These are phyloP conservation scores for Pyracantha coccinea DNA, from an alignment of 331 rosid species.

Conservation along the genomic window DNA sequence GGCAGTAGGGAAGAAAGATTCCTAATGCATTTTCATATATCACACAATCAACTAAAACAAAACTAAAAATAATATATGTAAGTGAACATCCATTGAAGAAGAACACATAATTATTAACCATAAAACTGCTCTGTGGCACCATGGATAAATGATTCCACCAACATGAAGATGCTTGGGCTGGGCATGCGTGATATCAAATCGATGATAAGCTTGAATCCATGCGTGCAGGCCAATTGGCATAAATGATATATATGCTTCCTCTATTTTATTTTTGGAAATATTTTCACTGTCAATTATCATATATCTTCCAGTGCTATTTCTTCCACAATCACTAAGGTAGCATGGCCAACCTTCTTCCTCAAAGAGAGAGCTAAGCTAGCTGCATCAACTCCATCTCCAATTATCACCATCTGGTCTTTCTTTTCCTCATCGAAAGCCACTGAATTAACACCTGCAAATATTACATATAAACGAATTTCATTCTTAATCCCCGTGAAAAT, in stretches of 20 bases:
- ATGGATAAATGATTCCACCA: not conserved
- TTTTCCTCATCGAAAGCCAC: slow-evolving; percentile 3
- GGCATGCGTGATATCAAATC: not conserved
- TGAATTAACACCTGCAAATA: slow-evolving; percentile 2
- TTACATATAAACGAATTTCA: not conserved
- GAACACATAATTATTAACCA: not conserved
- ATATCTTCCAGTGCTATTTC: not conserved
- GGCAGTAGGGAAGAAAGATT: too few species aligned
- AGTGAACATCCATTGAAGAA: not conserved
- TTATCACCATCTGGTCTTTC: not conserved
- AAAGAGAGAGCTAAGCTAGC: not conserved
- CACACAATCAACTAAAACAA: not conserved
- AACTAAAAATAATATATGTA: too few species aligned
- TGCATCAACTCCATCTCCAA: not conserved
- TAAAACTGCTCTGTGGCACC: not conserved
- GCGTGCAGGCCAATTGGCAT: not conserved
- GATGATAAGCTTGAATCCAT: not conserved
- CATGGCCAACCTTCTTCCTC: slow-evolving; percentile 15
- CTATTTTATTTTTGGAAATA: too few species aligned
- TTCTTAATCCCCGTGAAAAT: not conserved
- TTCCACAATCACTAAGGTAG: not conserved
- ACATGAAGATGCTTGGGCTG: not conserved
- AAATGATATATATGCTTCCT: not conserved
- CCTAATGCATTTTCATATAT: too few species aligned
- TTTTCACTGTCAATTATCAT: not conserved